Base-by-base conservation (phyloP, 108 stramenopile genomes). In the Cyclotella cryptica region DNA sequence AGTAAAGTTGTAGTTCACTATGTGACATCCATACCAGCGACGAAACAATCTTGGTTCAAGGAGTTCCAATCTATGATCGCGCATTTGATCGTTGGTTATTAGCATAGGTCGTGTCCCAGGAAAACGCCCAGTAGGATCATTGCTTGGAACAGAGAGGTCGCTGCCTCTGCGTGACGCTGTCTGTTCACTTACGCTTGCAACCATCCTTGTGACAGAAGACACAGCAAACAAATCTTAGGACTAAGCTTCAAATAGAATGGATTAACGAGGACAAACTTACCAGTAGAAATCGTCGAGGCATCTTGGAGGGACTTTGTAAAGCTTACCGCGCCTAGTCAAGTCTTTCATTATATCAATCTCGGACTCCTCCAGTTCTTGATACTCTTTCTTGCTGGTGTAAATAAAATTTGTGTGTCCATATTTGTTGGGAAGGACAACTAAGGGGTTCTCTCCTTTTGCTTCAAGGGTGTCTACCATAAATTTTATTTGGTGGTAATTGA, bases 201-300 rank as follows among this genome's bases (percentile, higher is more conserved):
- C 71, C 89, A 96, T 96, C 94, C 64, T 65, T 6, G 29, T 12
- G 12, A 10, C 29, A 61, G 35, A 2, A 7, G 55, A 24, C 12
- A 57, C 3, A 39, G 35, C 35, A 39, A 4, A 2, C 60, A 39
- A 2, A 10, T 35, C 12, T 26, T 26, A 24, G 12, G 3, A 24
- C 24, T 2, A 9, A 61, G 29, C 12, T 17, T 15, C 60, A 57
- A 12, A 24, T 12, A 57, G 55, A 3, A 24, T 24, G 7, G 24
- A 24, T 35, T 35, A 2, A 57, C 12, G 2, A 3, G 24, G 15
- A 61, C 35, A 9, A 65, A 65, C 64, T 43, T 3, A 65, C 64
- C 94, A 96, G 65, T 91, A 96, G 69, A 84, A 93, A 66, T 96
- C 94, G 63, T 96, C 94, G 4, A 96, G 74, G 29, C 77, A 87